These are phyloP conservation scores for Suhomyces bokatorum DNA, from an alignment of 1,139 yeast species.

Conservation along the genomic window DNA sequence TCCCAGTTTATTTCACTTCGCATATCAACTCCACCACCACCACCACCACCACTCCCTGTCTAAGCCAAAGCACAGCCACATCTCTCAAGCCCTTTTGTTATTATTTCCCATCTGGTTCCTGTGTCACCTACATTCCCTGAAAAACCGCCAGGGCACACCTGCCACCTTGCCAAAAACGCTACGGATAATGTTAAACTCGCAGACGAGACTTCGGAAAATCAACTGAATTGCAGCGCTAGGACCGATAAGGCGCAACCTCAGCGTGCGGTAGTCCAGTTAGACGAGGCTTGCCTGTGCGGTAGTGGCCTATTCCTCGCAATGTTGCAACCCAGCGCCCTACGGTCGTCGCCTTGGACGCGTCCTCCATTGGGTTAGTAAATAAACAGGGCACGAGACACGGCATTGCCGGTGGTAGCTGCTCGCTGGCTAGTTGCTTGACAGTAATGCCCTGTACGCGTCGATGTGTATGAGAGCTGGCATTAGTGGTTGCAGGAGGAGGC, in stretches of 20 bases:
- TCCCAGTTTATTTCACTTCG: no score
- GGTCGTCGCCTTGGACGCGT: conserved; percentile 1
- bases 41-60: neutral
- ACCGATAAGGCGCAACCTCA: neutral
- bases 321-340: conserved; percentile 1
- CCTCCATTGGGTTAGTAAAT: neutral
- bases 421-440: neutral
- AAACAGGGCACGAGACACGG: neutral
- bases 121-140: neutral
- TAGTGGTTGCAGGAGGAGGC: neutral
- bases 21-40: neutral
- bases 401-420: neutral
- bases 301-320: neutral
- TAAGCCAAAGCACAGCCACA: neutral
- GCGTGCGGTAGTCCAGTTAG: neutral
- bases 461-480: no score
- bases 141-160: no score
- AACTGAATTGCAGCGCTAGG: neutral
- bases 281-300: conserved; percentile 2
- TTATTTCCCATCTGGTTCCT: neutral
- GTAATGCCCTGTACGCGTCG: no score
- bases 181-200: neutral
- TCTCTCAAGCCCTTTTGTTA: neutral
- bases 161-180: no score
- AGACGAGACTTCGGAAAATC: neutral